Base-by-base conservation (phyloP, 495 filamentous ascomycete species). In the Chaetomium fimeti region DNA sequence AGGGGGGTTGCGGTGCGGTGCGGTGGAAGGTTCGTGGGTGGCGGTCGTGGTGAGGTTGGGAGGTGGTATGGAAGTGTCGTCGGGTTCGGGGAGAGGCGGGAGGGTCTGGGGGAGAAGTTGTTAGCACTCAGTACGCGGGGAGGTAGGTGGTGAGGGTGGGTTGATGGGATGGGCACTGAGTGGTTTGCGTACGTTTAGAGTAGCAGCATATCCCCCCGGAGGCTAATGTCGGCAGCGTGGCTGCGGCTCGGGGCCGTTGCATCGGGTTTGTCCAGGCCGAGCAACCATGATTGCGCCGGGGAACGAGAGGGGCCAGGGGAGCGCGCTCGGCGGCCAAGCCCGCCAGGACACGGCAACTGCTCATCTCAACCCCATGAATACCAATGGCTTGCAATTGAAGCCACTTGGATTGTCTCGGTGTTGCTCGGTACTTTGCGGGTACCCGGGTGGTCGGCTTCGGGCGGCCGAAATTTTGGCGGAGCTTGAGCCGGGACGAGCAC, bases 321-420 rank as follows among this genome's bases (percentile, higher is more conserved):
- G 66, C 63, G 42, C 58, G 65, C 63, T 68, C 65, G 65, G 67
- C 65, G 49, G 62, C 59, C 57, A 60, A 66, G 67, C 69, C 67
- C 48, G 68, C 56, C 62, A 64, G 54, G 36, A 73, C 63, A 52
- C 71, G 62, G 63, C 51, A 62, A 40, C 65, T 56, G 63, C 61
- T 73, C 71, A 73, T 73, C 32, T 73, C 67, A 56, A 29, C 36
- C 64, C 71, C 67, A 69, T 70, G 45, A 60, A 65, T 27, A 36
- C 42, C 61, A 54, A 61, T 47, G 64, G 38, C 48, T 60, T 53
- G 38, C 55, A 8, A 54, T 40, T 20, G 32, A 52, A 57, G 28
- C 40, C 55, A 25, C 13, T 28, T 29, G 47, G 20, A 36, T 51
- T 27, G 25, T 16, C 16, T 48, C 9, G 16, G 40, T 22, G 11